These are phyloP conservation scores for Boletus edulis DNA, from an alignment of 768 basidiomycete genomes.

Conservation along the genomic window DNA sequence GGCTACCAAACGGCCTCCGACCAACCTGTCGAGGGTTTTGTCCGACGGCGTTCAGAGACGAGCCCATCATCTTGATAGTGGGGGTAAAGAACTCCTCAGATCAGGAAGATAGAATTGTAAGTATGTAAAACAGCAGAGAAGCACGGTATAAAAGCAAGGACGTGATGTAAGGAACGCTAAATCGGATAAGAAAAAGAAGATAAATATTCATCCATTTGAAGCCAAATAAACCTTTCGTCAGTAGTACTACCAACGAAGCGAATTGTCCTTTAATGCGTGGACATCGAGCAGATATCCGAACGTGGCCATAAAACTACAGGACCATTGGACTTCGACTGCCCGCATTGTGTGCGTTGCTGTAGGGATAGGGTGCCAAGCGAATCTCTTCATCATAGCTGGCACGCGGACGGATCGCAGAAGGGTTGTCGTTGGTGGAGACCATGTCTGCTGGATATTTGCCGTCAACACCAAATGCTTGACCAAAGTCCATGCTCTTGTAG, in stretches of 20 bases:
- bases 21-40: constrained; percentile 1
- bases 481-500: constrained; percentile 34
- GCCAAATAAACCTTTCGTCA: background rate
- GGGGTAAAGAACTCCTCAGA: background rate
- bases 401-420: constrained; percentile 11
- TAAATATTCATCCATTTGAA: background rate
- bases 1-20: constrained; percentile 11
- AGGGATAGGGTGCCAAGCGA: constrained; percentile 38
- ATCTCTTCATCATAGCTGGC: constrained; percentile 42
- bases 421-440: constrained; percentile 2
- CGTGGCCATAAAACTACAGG: background rate
- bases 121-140: background rate
- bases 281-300: background rate
- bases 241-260: background rate
- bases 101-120: background rate
- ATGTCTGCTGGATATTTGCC: constrained; percentile 14
- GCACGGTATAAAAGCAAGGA: background rate
- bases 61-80: constrained; percentile 3
- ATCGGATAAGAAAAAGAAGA: background rate
- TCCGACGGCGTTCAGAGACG: constrained; percentile 8
- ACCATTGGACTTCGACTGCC: constrained; percentile 6
- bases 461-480: constrained; percentile 39
- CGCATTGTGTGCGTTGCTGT: constrained; percentile 4
- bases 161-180: background rate
- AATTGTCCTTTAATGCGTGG: background rate